phyloP scores from a whole-genome alignment of 345 rosid species.

The Toxicodendron radicans region DNA sequence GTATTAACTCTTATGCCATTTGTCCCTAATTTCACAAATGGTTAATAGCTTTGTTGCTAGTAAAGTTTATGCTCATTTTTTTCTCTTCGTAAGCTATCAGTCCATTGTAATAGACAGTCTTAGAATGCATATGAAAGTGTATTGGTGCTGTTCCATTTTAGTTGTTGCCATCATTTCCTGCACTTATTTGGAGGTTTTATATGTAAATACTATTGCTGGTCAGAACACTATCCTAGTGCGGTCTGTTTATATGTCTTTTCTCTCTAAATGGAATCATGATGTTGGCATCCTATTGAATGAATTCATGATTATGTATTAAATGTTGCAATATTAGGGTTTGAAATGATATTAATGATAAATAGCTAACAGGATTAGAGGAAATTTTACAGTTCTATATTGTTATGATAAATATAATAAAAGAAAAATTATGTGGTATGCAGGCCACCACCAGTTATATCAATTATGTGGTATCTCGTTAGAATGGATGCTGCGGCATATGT shows the following conservation, averaged over 20 bases:
- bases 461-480: background rate
- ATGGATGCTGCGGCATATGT: background rate
- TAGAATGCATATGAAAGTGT: background rate
- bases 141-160: background rate
- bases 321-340: background rate
- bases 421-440: background rate
- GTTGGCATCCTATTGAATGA: background rate
- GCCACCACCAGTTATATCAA: background rate
- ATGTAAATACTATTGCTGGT: no score
- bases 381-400: background rate
- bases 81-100: background rate
- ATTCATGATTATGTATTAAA: no score
- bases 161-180: background rate
- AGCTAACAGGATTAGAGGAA: background rate
- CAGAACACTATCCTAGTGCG: no score
- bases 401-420: background rate
- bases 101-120: background rate
- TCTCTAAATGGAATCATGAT: no score
- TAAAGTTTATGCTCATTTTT: background rate
- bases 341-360: background rate
- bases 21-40: background rate
- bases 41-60: background rate
- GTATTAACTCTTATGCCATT: background rate
- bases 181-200: background rate
- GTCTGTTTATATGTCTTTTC: no score